Evolutionary conservation across 257 asterid genomes (phyloP).

Genomic region (Solanum virginianum): DNA sequence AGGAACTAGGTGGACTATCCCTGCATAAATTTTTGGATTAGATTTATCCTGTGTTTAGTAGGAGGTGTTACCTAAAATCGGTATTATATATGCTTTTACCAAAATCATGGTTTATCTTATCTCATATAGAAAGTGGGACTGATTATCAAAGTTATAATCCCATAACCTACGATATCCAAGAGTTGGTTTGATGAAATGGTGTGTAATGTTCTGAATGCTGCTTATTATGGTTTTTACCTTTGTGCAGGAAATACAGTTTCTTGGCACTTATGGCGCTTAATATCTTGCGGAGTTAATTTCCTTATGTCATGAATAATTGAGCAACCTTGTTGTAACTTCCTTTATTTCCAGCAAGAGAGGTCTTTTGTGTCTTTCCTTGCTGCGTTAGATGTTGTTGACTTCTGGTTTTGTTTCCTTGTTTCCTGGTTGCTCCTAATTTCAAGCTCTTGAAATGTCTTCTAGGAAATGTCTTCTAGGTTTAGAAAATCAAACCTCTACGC

Average conservation of each 20-base stretch:
- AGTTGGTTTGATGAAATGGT: not conserved
- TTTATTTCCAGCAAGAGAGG: not conserved
- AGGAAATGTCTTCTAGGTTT: too few species aligned
- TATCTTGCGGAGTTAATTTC: constrained; percentile 49
- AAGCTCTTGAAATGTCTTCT: not conserved
- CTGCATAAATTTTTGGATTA: too few species aligned
- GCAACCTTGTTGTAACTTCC: not conserved
- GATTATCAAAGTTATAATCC: not conserved
- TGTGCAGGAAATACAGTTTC: constrained; percentile 60
- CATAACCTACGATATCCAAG: not conserved
- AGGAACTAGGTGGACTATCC: not conserved
- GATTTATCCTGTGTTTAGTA: not conserved
- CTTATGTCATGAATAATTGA: constrained; percentile 18
- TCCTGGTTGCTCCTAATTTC: not conserved
- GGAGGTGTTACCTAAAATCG: not conserved
- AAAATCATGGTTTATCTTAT: too few species aligned
- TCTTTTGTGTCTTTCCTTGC: not conserved
- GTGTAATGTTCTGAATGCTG: not conserved
- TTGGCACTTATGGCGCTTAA: constrained; percentile 40
- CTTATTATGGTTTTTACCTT: not conserved
- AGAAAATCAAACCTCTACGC: not conserved
- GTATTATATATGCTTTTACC: too few species aligned
- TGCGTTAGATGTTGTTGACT: not conserved
- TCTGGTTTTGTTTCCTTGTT: not conserved
- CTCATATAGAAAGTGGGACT: not conserved